phyloP scores from a whole-genome alignment of 116 monocot genomes.

The Iris pallida region DNA sequence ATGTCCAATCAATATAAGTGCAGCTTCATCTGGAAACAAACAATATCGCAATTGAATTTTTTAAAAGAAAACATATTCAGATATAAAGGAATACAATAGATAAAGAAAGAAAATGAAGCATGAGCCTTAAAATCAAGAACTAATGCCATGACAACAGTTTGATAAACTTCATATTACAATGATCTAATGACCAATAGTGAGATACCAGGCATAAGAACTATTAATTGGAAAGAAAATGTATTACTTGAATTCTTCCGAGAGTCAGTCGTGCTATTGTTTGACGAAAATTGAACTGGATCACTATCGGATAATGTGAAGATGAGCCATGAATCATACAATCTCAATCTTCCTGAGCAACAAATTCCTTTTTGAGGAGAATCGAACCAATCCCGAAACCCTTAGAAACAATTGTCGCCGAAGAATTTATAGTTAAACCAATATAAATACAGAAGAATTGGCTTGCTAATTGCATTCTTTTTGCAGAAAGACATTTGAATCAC shows the following conservation, averaged over 20 bases:
- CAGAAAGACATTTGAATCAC: no score
- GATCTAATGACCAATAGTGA: no score
- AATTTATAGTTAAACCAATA: no score
- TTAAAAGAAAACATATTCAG: neutral
- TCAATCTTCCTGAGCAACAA: conserved; percentile 17
- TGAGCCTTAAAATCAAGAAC: neutral
- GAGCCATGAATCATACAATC: conserved; percentile 38
- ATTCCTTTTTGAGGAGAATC: conserved; percentile 20
- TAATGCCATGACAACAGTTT: no score
- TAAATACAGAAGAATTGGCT: no score
- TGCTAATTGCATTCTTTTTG: no score
- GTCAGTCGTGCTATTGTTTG: conserved; percentile 16
- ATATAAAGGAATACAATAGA: no score
- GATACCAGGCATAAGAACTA: neutral
- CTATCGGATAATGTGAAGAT: conserved; percentile 41
- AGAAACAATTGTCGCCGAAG: conserved; percentile 25
- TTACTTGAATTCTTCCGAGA: conserved; percentile 72
- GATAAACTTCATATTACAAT: no score
- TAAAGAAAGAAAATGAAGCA: neutral
- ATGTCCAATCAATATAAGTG: conserved; percentile 1
- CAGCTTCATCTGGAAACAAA: conserved; percentile 10
- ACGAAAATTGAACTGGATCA: conserved; percentile 39
- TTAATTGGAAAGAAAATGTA: conserved; percentile 6
- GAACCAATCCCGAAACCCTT: conserved; percentile 25
- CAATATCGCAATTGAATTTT: neutral